A percentile compares a stretch with the other conserved stretches of the same genome.
These are phyloP conservation scores for Mucor mucedo DNA, from an alignment of 371 early-diverging fungal species.

Conservation along the genomic window DNA sequence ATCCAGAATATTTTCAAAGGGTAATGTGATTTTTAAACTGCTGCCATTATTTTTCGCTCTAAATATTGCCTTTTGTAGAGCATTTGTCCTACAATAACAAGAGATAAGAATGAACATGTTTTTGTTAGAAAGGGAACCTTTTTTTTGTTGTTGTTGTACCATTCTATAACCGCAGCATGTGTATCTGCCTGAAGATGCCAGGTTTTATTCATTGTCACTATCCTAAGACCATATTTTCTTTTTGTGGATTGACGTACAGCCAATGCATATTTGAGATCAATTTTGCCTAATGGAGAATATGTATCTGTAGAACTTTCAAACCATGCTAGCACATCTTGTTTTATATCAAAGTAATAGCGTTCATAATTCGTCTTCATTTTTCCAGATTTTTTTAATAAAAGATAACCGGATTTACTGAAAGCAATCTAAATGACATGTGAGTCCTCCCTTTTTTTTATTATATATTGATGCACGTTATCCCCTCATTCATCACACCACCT, in stretches of 20 bases:
- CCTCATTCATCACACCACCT: not conserved
- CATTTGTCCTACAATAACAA: conserved; percentile 48
- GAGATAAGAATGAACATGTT: not conserved
- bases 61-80: conserved; percentile 68
- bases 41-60: conserved; percentile 66
- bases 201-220: conserved; percentile 59
- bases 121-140: too few species aligned
- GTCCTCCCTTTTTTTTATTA: not conserved
- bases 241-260: conserved; percentile 56
- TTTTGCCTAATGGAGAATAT: conserved; percentile 71
- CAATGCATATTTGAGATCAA: conserved; percentile 71
- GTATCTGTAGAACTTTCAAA: conserved; percentile 67
- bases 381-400: conserved; percentile 54
- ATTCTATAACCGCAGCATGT: conserved; percentile 55
- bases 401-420: conserved; percentile 68
- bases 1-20: conserved; percentile 62
- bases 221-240: conserved; percentile 59
- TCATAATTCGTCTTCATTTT: conserved; percentile 47
- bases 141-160: conserved; percentile 33
- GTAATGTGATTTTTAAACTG: conserved; percentile 66
- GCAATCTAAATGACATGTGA: conserved; percentile 40
- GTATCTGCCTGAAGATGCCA: conserved; percentile 66
- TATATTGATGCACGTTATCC: not conserved
- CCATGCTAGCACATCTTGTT: conserved; percentile 66
- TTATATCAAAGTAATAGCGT: conserved; percentile 75